These are phyloP conservation scores for Mortierella sp. DNA, from an alignment of 371 early-diverging fungal genomes.

Conservation along the genomic window DNA sequence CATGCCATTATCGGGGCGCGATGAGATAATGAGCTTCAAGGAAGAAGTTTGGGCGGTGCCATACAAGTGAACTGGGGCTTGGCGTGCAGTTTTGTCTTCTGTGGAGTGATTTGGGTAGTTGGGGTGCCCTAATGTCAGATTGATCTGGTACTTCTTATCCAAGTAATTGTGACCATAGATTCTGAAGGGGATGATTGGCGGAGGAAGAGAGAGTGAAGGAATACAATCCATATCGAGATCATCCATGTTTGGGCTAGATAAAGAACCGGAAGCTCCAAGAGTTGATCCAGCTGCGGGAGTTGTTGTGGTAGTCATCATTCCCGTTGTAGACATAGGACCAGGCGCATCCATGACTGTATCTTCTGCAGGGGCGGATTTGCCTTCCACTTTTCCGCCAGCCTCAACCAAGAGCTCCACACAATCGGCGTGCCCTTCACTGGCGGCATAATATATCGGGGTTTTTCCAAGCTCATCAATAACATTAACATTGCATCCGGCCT, in stretches of 20 bases:
- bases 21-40: conserved; percentile 67
- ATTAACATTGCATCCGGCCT: conserved; percentile 83
- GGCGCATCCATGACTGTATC: conserved; percentile 36
- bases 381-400: conserved; percentile 49
- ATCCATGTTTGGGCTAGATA: conserved; percentile 31
- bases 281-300: conserved; percentile 53
- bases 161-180: conserved; percentile 97
- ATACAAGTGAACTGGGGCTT: conserved; percentile 71
- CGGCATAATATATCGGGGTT: conserved; percentile 93
- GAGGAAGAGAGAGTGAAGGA: conserved; percentile 70
- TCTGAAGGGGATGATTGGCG: conserved; percentile 96
- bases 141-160: conserved; percentile 77
- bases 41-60: conserved; percentile 76
- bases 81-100: conserved; percentile 27
- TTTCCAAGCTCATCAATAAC: conserved; percentile 87
- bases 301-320: conserved; percentile 18
- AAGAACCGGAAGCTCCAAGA: conserved; percentile 13
- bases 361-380: conserved; percentile 10
- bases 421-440: conserved; percentile 91
- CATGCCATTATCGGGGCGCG: conserved; percentile 88
- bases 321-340: conserved; percentile 2
- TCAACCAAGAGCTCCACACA: conserved; percentile 60
- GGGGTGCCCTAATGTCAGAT: conserved; percentile 41
- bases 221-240: conserved; percentile 60
- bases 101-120: conserved; percentile 27